phyloP scores from a whole-genome alignment of 495 filamentous ascomycete species.

The Ascodesmis nigricans region DNA sequence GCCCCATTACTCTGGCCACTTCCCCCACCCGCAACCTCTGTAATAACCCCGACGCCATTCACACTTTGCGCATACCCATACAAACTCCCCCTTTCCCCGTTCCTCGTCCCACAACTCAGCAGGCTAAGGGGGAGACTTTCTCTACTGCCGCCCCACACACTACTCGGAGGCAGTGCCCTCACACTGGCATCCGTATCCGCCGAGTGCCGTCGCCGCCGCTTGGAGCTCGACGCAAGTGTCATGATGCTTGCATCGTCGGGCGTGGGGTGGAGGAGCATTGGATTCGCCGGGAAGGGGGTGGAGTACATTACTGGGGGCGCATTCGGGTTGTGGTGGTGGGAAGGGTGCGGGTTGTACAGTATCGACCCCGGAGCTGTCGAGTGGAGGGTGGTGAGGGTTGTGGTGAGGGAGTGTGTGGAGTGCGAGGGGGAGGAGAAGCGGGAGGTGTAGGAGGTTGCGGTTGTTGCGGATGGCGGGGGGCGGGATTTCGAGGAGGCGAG shows the following conservation, averaged over 20 bases:
- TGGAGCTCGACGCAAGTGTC: constrained; percentile 88
- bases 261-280: constrained; percentile 24
- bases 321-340: constrained; percentile 30
- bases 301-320: constrained; percentile 47
- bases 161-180: constrained; percentile 75
- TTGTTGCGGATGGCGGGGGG: constrained; percentile 8
- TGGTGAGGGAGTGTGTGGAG: constrained; percentile 76
- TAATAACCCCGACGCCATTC: constrained; percentile 7
- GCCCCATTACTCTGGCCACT: constrained; percentile 3
- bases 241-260: constrained; percentile 64
- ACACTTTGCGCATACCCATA: constrained; percentile 11
- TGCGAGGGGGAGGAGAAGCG: constrained; percentile 88
- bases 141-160: constrained; percentile 69
- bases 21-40: constrained; percentile 11
- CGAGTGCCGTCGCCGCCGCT: constrained; percentile 65
- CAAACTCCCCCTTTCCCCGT: constrained; percentile 9
- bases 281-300: constrained; percentile 86
- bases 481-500: constrained; percentile 29
- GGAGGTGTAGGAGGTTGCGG: constrained; percentile 8
- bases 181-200: constrained; percentile 93
- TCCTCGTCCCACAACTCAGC: constrained; percentile 31
- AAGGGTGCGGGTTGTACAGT: constrained; percentile 27
- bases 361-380: constrained; percentile 44
- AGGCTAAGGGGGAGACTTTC: constrained; percentile 79
- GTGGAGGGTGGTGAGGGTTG: constrained; percentile 89